Conservation (phyloP, 352 stramenopile species). For the Globisporangium ultimum region DNA sequence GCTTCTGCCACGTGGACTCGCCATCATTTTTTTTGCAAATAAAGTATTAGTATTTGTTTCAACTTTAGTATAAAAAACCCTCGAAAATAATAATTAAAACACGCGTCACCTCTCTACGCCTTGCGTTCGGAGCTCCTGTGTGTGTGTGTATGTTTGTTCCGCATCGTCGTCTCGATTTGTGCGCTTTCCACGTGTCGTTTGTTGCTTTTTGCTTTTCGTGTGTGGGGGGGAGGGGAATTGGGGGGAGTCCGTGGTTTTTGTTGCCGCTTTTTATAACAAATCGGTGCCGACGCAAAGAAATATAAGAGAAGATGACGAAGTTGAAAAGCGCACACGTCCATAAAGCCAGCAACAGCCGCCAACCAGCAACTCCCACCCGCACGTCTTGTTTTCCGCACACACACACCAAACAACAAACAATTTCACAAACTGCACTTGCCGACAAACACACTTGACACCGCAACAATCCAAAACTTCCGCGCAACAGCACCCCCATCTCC, state of each 20-base stretch:
- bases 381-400: neutral
- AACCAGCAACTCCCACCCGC: neutral
- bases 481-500: too few relatives aligned
- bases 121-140: too few relatives aligned
- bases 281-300: neutral
- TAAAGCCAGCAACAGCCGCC: neutral
- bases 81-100: neutral
- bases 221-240: too few relatives aligned
- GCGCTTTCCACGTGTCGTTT: too few relatives aligned
- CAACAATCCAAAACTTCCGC: too few relatives aligned
- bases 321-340: neutral
- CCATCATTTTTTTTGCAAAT: neutral
- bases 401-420: neutral
- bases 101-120: neutral
- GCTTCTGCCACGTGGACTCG: too few relatives aligned
- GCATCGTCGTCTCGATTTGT: too few relatives aligned
- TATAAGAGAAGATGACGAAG: neutral
- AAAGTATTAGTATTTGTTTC: conserved; percentile 1
- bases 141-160: too few relatives aligned
- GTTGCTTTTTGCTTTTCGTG: neutral
- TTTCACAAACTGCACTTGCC: neutral
- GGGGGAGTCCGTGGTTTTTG: neutral
- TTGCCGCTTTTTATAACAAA: neutral
- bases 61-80: neutral
- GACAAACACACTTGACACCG: too few relatives aligned